phyloP scores from a whole-genome alignment of 805 yeast genomes.

The Ogataea chonburiensis region DNA sequence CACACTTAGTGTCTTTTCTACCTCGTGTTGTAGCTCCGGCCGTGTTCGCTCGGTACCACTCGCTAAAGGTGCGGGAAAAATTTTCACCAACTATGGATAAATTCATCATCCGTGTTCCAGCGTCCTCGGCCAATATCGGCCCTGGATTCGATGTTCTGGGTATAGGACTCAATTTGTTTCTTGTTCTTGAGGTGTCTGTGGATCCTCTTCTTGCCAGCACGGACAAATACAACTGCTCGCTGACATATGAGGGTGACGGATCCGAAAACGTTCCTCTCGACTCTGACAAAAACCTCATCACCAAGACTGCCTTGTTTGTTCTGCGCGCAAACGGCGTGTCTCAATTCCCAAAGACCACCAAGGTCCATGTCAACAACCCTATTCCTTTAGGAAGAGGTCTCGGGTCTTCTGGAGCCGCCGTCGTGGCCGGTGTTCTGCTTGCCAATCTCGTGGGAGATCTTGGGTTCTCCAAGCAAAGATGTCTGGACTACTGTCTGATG shows the following conservation, averaged over 20 bases:
- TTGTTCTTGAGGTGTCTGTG: constrained; percentile 66
- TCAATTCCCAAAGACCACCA: constrained; percentile 81
- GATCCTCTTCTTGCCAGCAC: constrained; percentile 46
- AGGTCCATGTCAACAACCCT: constrained; percentile 78
- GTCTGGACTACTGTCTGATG: constrained; percentile 93
- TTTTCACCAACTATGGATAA: constrained; percentile 34
- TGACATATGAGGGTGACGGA: constrained; percentile 75
- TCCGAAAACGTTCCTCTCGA: constrained; percentile 74
- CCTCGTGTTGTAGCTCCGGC: too few species aligned
- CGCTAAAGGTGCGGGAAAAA: constrained; percentile 28
- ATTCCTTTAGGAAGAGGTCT: constrained; percentile 96
- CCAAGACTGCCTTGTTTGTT: constrained; percentile 90
- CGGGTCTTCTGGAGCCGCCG: constrained; percentile 98
- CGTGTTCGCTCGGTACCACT: too few species aligned
- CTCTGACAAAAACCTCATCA: constrained; percentile 80
- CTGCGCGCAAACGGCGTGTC: constrained; percentile 77
- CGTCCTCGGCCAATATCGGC: constrained; percentile 96
- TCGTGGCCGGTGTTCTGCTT: constrained; percentile 91
- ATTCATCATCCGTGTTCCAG: constrained; percentile 77
- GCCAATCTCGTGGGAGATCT: constrained; percentile 83
- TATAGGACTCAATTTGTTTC: constrained; percentile 74
- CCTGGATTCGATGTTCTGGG: constrained; percentile 98
- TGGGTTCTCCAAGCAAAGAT: constrained; percentile 69
- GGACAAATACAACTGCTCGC: constrained; percentile 63
- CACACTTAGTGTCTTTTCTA: constrained; percentile 4